Base-by-base conservation (phyloP, 2,329 filamentous ascomycete genomes). In the Pleoardoris graminearum region DNA sequence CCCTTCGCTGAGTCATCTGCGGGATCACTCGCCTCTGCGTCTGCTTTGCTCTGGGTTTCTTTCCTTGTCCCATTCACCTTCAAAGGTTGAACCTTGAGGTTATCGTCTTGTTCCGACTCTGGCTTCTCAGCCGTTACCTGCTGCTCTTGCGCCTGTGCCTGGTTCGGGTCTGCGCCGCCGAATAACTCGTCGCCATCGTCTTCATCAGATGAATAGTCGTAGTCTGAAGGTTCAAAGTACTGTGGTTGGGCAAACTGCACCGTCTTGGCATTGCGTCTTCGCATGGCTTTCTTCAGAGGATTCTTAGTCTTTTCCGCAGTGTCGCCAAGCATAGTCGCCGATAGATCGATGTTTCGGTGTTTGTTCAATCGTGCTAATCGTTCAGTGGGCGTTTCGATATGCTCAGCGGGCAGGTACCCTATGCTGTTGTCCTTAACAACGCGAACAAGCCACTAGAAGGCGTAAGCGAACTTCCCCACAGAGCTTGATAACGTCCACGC, bases 401-500 rank as follows among this genome's bases (percentile, higher is more conserved):
- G 94, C 74, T 99, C 94, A 43, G 94, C 94, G 44, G 94, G 94
- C 50, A 99, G 80, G 70, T 99, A 99, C 37, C 93, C 93, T 96
- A 99, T 99, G 71, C 91, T 97, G 73, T 90, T 95, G 75, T 99
- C 94, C 75, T 97, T 97, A 48, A 97, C 92, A 39, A 99, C 90
- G 60, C 93, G 84, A 12, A 99, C 94, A 55, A 99, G 84, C 94
- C 94, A 99, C 94, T 47, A 23, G 3, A 6, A 5, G 7, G 14
- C 33, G 23, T 47, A 4, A 47, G 44, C 22, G 21, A 29, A 29
- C 16, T 47, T 23, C 3, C n/a, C 22, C 21, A n/a, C 16, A n/a
- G 30, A 6, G 14, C n/a, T n/a, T 21, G 6, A 22, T 7, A 2
- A 37, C 12, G 14, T 8, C 7, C 14, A 47, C 32, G 23, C 33